A percentile compares a stretch with the other conserved stretches of the same genome.
Conservation (phyloP, 768 basidiomycete genomes). For the Pholiota molesta region DNA sequence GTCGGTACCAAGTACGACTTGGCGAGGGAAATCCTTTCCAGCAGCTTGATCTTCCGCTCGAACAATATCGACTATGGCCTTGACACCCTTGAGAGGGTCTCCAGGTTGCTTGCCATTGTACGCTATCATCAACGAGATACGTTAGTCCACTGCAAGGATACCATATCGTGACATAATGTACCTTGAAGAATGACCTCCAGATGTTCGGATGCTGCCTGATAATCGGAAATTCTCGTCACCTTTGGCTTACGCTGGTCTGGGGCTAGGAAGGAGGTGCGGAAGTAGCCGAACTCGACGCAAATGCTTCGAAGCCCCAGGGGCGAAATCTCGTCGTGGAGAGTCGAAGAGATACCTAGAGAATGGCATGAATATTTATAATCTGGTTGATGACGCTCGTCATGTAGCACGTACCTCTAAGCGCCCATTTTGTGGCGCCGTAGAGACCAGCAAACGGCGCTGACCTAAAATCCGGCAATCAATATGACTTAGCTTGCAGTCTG, state of each 20-base stretch:
- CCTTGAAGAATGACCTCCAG: constrained; percentile 30
- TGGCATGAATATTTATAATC: too few species aligned
- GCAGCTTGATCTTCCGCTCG: constrained; percentile 31
- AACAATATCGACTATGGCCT: constrained; percentile 36
- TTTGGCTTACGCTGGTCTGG: constrained; percentile 30
- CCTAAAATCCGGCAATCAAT: constrained; percentile 13
- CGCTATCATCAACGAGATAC: constrained; percentile 17
- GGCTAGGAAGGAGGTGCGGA: constrained; percentile 37
- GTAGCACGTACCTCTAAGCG: constrained; percentile 29
- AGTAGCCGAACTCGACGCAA: constrained; percentile 43
- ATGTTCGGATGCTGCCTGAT: constrained; percentile 26
- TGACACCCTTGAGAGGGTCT: constrained; percentile 37
- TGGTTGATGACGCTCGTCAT: neutral
- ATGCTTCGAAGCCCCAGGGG: constrained; percentile 40
- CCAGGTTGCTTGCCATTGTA: constrained; percentile 40
- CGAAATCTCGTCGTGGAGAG: constrained; percentile 38
- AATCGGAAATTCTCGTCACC: constrained; percentile 36
- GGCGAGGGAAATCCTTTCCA: constrained; percentile 32
- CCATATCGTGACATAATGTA: constrained; percentile 8
- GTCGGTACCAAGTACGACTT: constrained; percentile 33
- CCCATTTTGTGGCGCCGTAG: constrained; percentile 43
- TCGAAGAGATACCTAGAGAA: constrained; percentile 32
- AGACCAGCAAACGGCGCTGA: constrained; percentile 35
- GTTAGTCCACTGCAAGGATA: too few species aligned
- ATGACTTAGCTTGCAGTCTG: too few species aligned